phyloP scores from a whole-genome alignment of 805 yeast genomes.

The Teunomyces gatunensis region DNA sequence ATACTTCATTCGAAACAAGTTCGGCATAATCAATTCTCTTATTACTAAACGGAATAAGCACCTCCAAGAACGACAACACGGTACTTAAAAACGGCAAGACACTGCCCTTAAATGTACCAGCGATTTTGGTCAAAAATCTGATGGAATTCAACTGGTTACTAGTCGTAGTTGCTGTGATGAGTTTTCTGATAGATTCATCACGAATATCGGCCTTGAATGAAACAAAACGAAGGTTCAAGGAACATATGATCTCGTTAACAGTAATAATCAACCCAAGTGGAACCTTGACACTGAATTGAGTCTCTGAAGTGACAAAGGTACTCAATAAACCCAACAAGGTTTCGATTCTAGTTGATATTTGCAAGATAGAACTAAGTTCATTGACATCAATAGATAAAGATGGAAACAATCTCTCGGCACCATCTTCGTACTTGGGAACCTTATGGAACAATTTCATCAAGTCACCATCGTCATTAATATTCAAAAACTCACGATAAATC shows the following conservation, averaged over 20 bases:
- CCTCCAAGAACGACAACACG: slow-evolving; percentile 56
- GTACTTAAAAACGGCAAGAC: slow-evolving; percentile 47
- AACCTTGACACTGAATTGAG: slow-evolving; percentile 54
- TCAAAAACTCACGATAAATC: slow-evolving; percentile 60
- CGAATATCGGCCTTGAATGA: slow-evolving; percentile 59
- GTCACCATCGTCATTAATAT: slow-evolving; percentile 55
- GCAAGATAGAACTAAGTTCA: slow-evolving; percentile 48
- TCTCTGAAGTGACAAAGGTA: slow-evolving; percentile 47
- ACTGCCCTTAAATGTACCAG: slow-evolving; percentile 34
- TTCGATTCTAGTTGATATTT: slow-evolving; percentile 51
- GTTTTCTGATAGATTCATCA: slow-evolving; percentile 46
- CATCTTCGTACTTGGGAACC: slow-evolving; percentile 20
- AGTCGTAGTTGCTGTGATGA: slow-evolving; percentile 43
- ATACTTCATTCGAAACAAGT: slow-evolving; percentile 35
- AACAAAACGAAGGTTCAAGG: slow-evolving; percentile 54
- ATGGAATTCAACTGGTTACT: slow-evolving; percentile 47
- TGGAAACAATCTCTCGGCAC: slow-evolving; percentile 9
- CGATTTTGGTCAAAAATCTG: slow-evolving; percentile 35
- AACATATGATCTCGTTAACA: slow-evolving; percentile 52
- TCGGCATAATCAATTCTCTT: slow-evolving; percentile 28
- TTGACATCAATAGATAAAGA: slow-evolving; percentile 56
- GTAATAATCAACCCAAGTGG: slow-evolving; percentile 61
- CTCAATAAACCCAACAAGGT: slow-evolving; percentile 38
- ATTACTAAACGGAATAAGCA: slow-evolving; percentile 52
- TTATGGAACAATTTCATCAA: slow-evolving; percentile 36